Evolutionary conservation across 179 eudicot species (phyloP), one percentile per base, ranked within the genome.

Genomic region (Beta macrorhiza): DNA sequence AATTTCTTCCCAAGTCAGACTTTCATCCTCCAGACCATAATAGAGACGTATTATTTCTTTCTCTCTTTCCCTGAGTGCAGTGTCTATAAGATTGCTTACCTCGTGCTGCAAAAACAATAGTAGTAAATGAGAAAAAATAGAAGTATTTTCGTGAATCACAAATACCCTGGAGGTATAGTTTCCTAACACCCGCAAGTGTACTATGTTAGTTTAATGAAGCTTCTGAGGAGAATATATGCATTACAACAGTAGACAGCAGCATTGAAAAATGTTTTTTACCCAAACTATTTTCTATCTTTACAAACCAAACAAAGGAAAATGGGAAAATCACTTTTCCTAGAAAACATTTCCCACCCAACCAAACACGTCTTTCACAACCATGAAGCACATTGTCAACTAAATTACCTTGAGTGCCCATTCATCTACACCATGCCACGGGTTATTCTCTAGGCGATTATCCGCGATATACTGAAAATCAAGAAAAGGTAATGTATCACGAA

Each of bases 1-100:
- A 67, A 96, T 96, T 84, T 96, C 99, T 86, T 96, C 99, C 99
- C 98, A 96, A 47, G 96, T 96, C 52, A 93, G 92, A 80, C 89
- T 86, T 88, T 92, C 97, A 25, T 83, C 87, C 78, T 94, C 93
- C 79, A 96, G 83, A 64, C 98, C 98, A 79, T 91, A 88, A 82
- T 96, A 96, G 42, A 92, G 97, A 44, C 97, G 96, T 88, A 96
- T 87, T 22, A 94, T 92, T 29, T 87, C 90, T 80, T 84, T 90
- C 88, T 96, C 98, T 79, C 97, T 86, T 81, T 90, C 91, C 78
- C 90, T 77, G 44, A 96, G 90, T 5, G 92, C 87, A 47, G 87
- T 79, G 80, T 78, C 78, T 52, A 96, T 89, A 61, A 93, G 96
- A 82, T 83, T 87, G 86, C 90, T 91, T 83, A 96, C 99, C 85